phyloP scores from a whole-genome alignment of 345 rosid species.

The Toxicodendron radicans region DNA sequence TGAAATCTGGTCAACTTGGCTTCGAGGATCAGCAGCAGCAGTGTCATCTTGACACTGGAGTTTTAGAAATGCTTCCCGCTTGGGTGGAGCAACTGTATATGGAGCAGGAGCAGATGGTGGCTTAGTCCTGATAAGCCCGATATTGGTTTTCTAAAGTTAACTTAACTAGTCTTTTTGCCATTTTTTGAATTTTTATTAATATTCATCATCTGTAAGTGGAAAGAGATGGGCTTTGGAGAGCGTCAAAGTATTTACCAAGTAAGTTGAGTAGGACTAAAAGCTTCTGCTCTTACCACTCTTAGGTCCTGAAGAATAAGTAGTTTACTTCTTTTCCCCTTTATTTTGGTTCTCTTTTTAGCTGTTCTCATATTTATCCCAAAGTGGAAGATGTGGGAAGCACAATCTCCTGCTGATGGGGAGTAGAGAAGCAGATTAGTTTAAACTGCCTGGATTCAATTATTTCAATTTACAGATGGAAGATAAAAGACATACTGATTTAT shows the following conservation, averaged over 20 bases:
- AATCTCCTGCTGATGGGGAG: background rate
- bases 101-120: constrained; percentile 84
- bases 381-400: background rate
- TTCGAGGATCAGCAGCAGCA: constrained; percentile 41
- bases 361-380: constrained; percentile 2
- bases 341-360: background rate
- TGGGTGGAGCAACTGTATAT: constrained; percentile 79
- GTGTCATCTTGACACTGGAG: constrained; percentile 34
- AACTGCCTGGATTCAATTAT: constrained; percentile 15
- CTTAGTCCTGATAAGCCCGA: constrained; percentile 36
- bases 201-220: constrained; percentile 20
- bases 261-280: constrained; percentile 29
- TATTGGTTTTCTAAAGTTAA: constrained; percentile 23
- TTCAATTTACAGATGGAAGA: constrained; percentile 12
- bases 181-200: constrained; percentile 36
- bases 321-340: background rate
- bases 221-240: constrained; percentile 9
- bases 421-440: constrained; percentile 10
- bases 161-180: constrained; percentile 38
- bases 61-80: constrained; percentile 45
- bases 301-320: constrained; percentile 21
- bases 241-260: background rate
- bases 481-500: background rate
- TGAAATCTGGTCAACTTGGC: constrained; percentile 26
- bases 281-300: constrained; percentile 23